Base-by-base conservation (phyloP, 2,329 filamentous ascomycete genomes). In the Xylariaceae sp. region DNA sequence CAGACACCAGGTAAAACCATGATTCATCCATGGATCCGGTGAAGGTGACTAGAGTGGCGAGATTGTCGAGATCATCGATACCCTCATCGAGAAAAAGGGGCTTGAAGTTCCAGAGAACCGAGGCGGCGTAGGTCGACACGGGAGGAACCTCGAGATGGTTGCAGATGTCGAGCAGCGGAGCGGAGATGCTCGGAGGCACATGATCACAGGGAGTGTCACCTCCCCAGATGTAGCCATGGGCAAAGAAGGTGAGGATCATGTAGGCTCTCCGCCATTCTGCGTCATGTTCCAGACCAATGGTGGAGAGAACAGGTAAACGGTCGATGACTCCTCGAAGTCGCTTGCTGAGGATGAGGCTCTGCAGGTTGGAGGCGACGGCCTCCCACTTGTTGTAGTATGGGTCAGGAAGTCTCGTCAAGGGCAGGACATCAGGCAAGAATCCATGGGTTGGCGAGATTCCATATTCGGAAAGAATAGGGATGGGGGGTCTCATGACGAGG, bases 371-470 rank as follows among this genome's bases (percentile, higher is more conserved):
- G 32, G 86, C 82, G 44, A 96, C 80, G 41, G 86, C 82, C 72
- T 99, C 94, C 94, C 94, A 99, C 65, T 90, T 89, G 68, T 88
- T 85, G 71, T 97, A 99, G 75, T 96, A 97, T 2, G 87, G 81
- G 64, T 96, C 88, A 10, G 90, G 87, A 12, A 99, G 82, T 48
- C 82, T 75, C 54, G 89, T 84, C 55, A 97, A 76, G 39, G 94
- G 94, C 33, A 87, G 73, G 56, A 89, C 83, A 54, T 87, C 77
- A 2, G 94, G 90, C 47, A 99, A 81, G 73, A 99, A 99, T 63
- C 94, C 94, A 71, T 90, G 83, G 49, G 83, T 76, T 53, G 81
- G 74, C 58, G 87, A 89, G 68, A 90, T 82, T 71, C 87, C 89
- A 72, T 95, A 95, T 69, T 95, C 86, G 67, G 82, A 78, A 50